Evolutionary conservation across 2,329 filamentous ascomycete genomes (phyloP), one percentile per base, ranked within the genome.

Genomic region (Trichoderma sp.): DNA sequence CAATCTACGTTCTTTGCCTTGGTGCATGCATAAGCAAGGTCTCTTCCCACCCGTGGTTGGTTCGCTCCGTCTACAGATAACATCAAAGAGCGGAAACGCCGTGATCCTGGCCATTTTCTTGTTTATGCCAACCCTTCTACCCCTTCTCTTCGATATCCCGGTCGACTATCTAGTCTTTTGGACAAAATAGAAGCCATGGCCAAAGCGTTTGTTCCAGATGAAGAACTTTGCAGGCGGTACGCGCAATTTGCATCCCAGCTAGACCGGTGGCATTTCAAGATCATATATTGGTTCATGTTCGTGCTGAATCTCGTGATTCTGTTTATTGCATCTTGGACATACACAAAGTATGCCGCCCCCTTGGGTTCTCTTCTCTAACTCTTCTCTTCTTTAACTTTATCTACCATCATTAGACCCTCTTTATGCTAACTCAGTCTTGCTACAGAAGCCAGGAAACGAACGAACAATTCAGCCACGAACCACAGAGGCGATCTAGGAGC

Each of bases 271-370:
- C 76, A 84, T 70, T 83, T 83, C 69, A 80, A 82, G 69, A 71
- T 79, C 13, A 75, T 84, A 27, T 85, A 83, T 74, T 85, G 82
- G 82, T 70, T 73, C 12, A 69, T 85, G 59, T 85, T 84, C 71
- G 70, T 79, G 27, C 72, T 77, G 19, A 83, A 84, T 63, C 70
- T 84, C 0, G 57, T 80, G 9, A 73, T 84, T 17, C 76, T 85
- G 29, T 84, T 82, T 61, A 68, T 81, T 13, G 78, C 80, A 9
- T 82, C 83, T 1, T 81, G 78, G 73, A 73, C 75, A 12, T 82
- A 80, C 56, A 80, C 73, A 42, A 77, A 74, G 80, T 82, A 73
- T 15, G 25, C 7, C 37, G 25, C 10, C 29, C 15, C 27, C 8
- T 25, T n/a, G n/a, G n/a, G n/a, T 42, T 27, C 27, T 29, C 27